These are phyloP conservation scores for Huntiella omanensis DNA, from an alignment of 2,329 filamentous ascomycete genomes.

Conservation along the genomic window DNA sequence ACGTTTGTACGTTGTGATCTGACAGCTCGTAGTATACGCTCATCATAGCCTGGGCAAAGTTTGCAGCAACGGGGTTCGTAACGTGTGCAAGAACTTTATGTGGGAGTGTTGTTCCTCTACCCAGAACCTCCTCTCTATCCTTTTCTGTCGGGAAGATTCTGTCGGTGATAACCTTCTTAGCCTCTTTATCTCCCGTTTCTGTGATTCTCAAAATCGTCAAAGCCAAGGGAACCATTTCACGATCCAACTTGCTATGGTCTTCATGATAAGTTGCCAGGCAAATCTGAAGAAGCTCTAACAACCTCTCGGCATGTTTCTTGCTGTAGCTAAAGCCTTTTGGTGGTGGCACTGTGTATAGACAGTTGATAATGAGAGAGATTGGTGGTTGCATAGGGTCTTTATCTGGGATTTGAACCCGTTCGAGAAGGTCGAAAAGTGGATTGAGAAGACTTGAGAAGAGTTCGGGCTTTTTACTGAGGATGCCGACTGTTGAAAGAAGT, in stretches of 20 bases:
- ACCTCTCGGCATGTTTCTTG: slow-evolving; percentile 5
- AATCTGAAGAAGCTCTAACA: slow-evolving; percentile 4
- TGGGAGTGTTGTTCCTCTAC: slow-evolving; percentile 53
- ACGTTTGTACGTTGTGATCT: slow-evolving; percentile 55
- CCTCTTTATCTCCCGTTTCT: slow-evolving; percentile 8
- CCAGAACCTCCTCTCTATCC: slow-evolving; percentile 61
- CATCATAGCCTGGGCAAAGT: slow-evolving; percentile 55
- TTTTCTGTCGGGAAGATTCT: slow-evolving; percentile 56
- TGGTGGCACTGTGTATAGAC: slow-evolving; percentile 13
- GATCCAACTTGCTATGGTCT: slow-evolving; percentile 8
- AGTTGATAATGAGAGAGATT: slow-evolving; percentile 13
- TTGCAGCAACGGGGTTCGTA: slow-evolving; percentile 51
- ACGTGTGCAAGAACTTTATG: slow-evolving; percentile 62
- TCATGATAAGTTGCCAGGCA: slow-evolving; percentile 6
- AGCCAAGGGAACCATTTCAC: slow-evolving; percentile 8
- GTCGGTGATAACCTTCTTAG: slow-evolving; percentile 40
- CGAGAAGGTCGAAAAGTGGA: slow-evolving; percentile 12
- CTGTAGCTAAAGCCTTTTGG: slow-evolving; percentile 11
- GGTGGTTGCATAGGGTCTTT: slow-evolving; percentile 13
- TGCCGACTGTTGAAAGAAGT: slow-evolving; percentile 13
- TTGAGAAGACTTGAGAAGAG: slow-evolving; percentile 12
- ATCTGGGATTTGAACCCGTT: slow-evolving; percentile 9
- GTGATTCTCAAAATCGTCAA: slow-evolving; percentile 11
- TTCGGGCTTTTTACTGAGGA: slow-evolving; percentile 12
- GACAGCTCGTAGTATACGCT: slow-evolving; percentile 76